These are phyloP conservation scores for Neospora caninum DNA, from an alignment of 169 alveolate species.

Conservation along the genomic window DNA sequence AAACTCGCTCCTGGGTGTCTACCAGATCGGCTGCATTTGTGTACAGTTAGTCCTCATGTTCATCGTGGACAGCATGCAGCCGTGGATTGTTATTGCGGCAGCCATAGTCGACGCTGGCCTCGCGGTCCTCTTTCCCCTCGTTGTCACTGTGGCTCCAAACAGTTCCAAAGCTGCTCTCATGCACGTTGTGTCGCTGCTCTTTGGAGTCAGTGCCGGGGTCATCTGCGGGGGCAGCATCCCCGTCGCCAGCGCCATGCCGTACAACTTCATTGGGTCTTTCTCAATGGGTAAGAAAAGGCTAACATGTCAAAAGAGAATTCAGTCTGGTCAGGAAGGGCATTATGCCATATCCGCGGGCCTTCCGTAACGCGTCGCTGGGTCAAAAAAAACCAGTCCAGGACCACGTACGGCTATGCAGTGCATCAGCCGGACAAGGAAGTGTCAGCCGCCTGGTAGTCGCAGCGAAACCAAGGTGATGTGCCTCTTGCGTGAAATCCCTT, in stretches of 20 bases:
- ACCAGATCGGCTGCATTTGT: slow-evolving; percentile 39
- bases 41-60: slow-evolving; percentile 24
- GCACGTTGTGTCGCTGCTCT: slow-evolving; percentile 27
- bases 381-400: too few species aligned
- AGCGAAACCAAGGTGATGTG: too few species aligned
- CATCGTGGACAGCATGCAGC: slow-evolving; percentile 31
- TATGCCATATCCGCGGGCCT: too few species aligned
- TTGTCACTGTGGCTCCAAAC: slow-evolving; percentile 27
- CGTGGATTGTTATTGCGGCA: not conserved
- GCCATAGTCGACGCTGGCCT: slow-evolving; percentile 17
- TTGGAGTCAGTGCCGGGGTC: slow-evolving; percentile 40
- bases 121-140: slow-evolving; percentile 29
- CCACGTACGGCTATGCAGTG: too few species aligned
- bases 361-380: too few species aligned
- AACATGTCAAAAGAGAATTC: too few species aligned
- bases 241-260: slow-evolving; percentile 49
- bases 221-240: slow-evolving; percentile 17
- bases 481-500: too few species aligned
- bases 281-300: slow-evolving; percentile 37
- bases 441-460: too few species aligned
- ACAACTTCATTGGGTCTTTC: slow-evolving; percentile 36
- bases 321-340: too few species aligned
- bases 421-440: too few species aligned
- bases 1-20: slow-evolving; percentile 39
- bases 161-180: not conserved